phyloP scores from a whole-genome alignment of 1,284 basidiomycete species.

The Stereum hirsutum region DNA sequence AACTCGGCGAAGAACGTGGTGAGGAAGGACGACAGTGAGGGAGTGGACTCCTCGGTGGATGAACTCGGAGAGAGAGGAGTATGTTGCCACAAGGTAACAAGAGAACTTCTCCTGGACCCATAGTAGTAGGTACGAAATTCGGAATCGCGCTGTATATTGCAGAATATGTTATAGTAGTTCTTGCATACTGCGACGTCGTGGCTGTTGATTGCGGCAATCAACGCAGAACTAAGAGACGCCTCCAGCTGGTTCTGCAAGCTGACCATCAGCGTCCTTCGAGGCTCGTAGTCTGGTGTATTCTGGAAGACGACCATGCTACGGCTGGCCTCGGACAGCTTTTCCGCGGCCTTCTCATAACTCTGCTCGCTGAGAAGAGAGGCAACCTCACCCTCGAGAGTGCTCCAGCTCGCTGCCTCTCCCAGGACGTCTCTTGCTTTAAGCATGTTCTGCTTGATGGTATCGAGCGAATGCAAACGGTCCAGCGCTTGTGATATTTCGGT shows the following conservation, averaged over 20 bases:
- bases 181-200: constrained; percentile 68
- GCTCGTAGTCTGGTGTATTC: constrained; percentile 84
- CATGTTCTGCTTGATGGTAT: constrained; percentile 80
- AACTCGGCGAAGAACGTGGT: constrained; percentile 68
- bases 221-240: constrained; percentile 76
- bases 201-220: constrained; percentile 74
- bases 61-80: constrained; percentile 20
- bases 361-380: constrained; percentile 71
- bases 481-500: constrained; percentile 53
- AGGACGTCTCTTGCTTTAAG: constrained; percentile 79
- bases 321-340: constrained; percentile 78
- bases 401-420: constrained; percentile 91
- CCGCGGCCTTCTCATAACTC: constrained; percentile 79
- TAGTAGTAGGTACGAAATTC: constrained; percentile 94
- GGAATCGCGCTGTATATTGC: constrained; percentile 79
- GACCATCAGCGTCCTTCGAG: constrained; percentile 73
- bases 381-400: constrained; percentile 86
- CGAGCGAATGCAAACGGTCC: constrained; percentile 68
- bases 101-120: constrained; percentile 58
- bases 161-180: constrained; percentile 79
- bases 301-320: constrained; percentile 86
- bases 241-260: constrained; percentile 92
- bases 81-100: constrained; percentile 65
- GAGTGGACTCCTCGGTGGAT: constrained; percentile 17
- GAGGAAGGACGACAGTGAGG: constrained; percentile 57